Base-by-base conservation (phyloP, 495 filamentous ascomycete species). In the Penicillium malachiteum region DNA sequence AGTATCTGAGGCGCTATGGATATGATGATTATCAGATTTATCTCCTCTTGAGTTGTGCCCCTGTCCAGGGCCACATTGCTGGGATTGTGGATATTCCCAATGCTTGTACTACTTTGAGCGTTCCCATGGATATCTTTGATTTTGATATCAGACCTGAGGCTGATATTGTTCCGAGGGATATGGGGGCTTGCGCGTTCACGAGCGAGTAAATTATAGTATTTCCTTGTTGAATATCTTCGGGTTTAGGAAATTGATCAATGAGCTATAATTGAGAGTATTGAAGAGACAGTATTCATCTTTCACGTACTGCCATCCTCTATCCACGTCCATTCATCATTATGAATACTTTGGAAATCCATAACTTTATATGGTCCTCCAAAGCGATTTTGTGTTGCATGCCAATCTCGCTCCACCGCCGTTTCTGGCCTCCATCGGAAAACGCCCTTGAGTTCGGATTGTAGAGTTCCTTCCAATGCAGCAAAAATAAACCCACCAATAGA, bases 111-210 rank as follows among this genome's bases (percentile, higher is more conserved):
- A 96, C 92, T 3, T 73, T 97, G 51, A 90, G 91, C 0, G 70
- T 97, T 38, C 92, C 92, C 11, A 91, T 95, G 78, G 92, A 97
- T 76, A 96, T 97, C 49, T 96, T 96, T 62, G 91, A 94, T 66
- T 95, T 97, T 68, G 92, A 96, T 69, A 92, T 96, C 57, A 82
- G 84, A 50, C 90, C 92, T 0, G 76, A 80, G 34, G 82, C 82
- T 0, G 77, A 79, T 11, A 83, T 78, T 21, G 78, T 84, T 66
- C 81, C 80, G 73, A 62, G 77, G 57, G 89, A 95, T 63, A 86
- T 94, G 83, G 90, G 90, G 0, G 72, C 64, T 40, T 96, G 91
- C 69, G 90, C 90, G 16, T 89, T 88, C 69, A 82, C 86, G 54
- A 87, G 73, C 7, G 17, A 31, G 17, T 54, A 14, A 32, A 16